Evolutionary conservation across 768 basidiomycete genomes (phyloP), one percentile per base, ranked within the genome.

Genomic region (Lactarius psammicola): DNA sequence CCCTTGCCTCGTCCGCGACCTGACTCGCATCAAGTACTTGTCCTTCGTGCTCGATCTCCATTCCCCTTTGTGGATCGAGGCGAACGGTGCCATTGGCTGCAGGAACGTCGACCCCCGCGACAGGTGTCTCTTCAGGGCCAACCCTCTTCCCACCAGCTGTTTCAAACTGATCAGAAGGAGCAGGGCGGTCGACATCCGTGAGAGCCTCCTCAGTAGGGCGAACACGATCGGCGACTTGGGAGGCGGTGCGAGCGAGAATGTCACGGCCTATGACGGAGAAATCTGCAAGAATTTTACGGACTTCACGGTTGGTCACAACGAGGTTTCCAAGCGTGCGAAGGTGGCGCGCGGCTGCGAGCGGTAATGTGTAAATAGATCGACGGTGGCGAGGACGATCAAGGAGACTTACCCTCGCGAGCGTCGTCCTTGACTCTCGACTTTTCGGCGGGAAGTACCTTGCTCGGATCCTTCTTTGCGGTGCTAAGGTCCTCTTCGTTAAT

Each of bases 241-340:
- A 75, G 0, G 90, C 87, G 23, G 84, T 84, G 44, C 84, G 87
- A 4, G 92, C 85, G 67, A 96, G 85, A 61, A 97, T 80, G 75
- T 96, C 94, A 49, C 93, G 88, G 0, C 91, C 90, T 57, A 93
- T 86, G 64, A 88, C 75, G 11, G 85, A 83, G 68, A 90, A 87
- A 76, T 94, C 92, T 2, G 86, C 83, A 60, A 95, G 77, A 33
- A 97, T 86, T 75, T 97, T 96, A 72, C 94, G 89, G 34, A 91
- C 89, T 78, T 96, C 92, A 0, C 91, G 89, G 78, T 99, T 99
- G 74, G 95, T 96, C 68, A 94, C 81, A 72, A 98, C 81, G 71
- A 98, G 88, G 51, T 85, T 84, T 66, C 92, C 80, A 56, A 99
- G 84, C 0, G 94, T 95, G 69, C 95, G 92, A 18, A 98, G 84